Base-by-base conservation (phyloP, 2,329 filamentous ascomycete species). In the Meredithiella fracta region DNA sequence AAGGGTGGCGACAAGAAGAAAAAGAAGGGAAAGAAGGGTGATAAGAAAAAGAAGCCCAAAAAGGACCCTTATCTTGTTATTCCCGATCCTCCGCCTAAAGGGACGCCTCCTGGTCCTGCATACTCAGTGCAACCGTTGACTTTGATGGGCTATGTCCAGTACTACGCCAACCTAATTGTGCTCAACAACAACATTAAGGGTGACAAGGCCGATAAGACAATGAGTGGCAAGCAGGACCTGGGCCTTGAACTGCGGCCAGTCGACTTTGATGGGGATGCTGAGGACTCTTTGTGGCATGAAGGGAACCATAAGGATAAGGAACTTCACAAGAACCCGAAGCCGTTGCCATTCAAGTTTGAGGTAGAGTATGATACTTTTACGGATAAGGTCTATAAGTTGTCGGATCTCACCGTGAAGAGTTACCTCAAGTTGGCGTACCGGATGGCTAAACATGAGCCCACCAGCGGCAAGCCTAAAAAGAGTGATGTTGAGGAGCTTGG, bases 111-210 rank as follows among this genome's bases (percentile, higher is more conserved):
- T 0, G 92, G 92, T 0, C 92, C 92, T 0, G 92, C 87, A 6
- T 97, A 98, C 68, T 88, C 83, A 20, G 81, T 85, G 6, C 92
- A 98, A 65, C 73, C 86, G 0, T 73, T 97, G 38, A 86, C 87
- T 0, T 73, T 90, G 60, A 75, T 84, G 2, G 81, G 86, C 3
- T 96, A 88, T 67, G 88, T 81, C 3, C 92, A 98, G 64, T 96
- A 94, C 67, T 96, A 81, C 67, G 89, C 91, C 59, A 98, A 98
- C 66, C 71, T 98, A n/a, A 97, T 91, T 0, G 71, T 79, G 58
- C 83, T 95, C 68, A 94, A 97, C 69, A 86, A 89, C 62, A 79
- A 85, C 59, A 74, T 81, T 51, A 55, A 55, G 7, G 51, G 26
- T 17, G 49, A 52, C 14, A 17, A 25, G 6, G 64, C 68, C 1